Evolutionary conservation across 768 basidiomycete genomes (phyloP), one percentile per base, ranked within the genome.

Genomic region (Calvatia gigantea): DNA sequence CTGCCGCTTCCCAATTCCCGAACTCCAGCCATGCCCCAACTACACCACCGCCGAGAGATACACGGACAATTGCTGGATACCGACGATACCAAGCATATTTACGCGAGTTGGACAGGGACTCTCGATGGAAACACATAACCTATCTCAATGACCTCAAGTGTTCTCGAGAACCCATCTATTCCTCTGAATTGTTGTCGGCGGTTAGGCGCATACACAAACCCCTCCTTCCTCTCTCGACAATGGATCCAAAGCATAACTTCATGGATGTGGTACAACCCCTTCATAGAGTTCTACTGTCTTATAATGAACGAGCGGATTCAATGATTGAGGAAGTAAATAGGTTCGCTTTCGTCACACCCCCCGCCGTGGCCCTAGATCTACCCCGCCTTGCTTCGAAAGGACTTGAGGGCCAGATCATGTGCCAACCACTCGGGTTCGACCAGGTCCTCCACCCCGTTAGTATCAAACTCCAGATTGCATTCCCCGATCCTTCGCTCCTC

Each of bases 381-480:
- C 81, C 91, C 1, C 73, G 70, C 1, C 73, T 89, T 49, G 79
- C 84, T 1, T 75, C 94, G 4, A 62, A 80, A 0, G 82, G 80
- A 6, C 39, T 64, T 58, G 51, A 70, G 61, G 61, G 68, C 51
- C 35, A 42, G 7, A 54, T 67, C n/a, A 43, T 59, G 4, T 58
- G 60, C 2, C 71, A 74, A 58, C 63, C 74, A 4, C 66, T 71
- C 1, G 71, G 73, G 14, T 89, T 94, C 63, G 93, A 94, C 64
- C 71, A 73, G 1, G 70, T 79, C 19, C 67, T 97, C 9, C 94
- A 97, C 66, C 78, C 73, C 23, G 71, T 87, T 1, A 83, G 80
- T 38, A 91, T 94, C 61, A 93, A 91, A 66, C 77, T 93, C 28
- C 91, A 94, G 62, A 92, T 98, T 51, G 94, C 93, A 1, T 97